Percentiles rank a stretch among this genome's conserved stretches.
Evolutionary conservation across 139 green algal species (phyloP).

Genomic region (Astrephomene gubernaculifera): DNA sequence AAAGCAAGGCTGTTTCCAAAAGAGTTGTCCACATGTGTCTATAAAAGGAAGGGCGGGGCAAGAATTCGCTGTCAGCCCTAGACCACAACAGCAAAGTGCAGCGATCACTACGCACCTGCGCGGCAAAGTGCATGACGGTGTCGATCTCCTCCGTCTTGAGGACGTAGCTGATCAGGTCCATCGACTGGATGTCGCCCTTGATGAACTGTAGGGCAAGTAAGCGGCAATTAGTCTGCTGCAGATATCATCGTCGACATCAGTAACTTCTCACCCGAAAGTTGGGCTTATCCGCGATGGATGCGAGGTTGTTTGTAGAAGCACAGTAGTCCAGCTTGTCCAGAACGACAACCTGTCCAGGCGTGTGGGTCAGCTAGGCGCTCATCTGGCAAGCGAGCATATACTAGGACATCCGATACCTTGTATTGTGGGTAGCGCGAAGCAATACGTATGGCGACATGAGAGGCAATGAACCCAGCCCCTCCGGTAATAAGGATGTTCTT

Average conservation of each 20-base stretch:
- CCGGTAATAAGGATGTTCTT: conserved; percentile 89
- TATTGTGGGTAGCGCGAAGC: conserved; percentile 85
- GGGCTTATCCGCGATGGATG: conserved; percentile 53
- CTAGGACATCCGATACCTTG: conserved; percentile 74
- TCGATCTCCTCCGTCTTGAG: conserved; percentile 91
- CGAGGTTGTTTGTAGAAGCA: conserved; percentile 88
- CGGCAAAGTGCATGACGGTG: conserved; percentile 99
- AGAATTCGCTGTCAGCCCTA: background rate
- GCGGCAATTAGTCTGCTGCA: background rate
- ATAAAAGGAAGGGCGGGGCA: background rate
- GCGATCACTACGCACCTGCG: conserved; percentile 79
- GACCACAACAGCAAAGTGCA: too few species aligned
- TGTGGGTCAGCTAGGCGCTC: background rate
- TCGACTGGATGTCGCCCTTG: conserved; percentile 93
- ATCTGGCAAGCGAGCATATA: background rate
- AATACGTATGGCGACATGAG: conserved; percentile 86
- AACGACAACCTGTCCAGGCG: conserved; percentile 81
- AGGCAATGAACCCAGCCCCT: conserved; percentile 95
- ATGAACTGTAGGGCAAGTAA: conserved; percentile 78
- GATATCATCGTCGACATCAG: background rate
- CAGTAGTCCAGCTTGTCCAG: conserved; percentile 99
- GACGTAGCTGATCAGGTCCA: conserved; percentile 92
- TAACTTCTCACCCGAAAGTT: conserved; percentile 88
- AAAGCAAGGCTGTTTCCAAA: conserved; percentile 97
- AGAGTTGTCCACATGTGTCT: conserved; percentile 99